phyloP scores from a whole-genome alignment of 2,329 filamentous ascomycete genomes.

The Diaporthe caulivora region DNA sequence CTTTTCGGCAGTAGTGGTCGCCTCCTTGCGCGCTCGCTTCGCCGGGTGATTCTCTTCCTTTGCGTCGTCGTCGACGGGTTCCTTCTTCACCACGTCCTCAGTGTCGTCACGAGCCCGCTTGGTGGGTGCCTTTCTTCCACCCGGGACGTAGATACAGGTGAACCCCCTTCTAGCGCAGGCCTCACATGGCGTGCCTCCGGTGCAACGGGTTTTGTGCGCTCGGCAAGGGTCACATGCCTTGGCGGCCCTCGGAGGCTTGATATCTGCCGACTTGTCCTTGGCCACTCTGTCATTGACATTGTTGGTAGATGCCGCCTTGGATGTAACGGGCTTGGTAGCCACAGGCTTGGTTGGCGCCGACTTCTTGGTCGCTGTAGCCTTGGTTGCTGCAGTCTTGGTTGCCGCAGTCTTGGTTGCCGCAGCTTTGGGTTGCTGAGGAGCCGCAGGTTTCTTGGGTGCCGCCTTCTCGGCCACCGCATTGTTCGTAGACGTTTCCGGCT shows the following conservation, averaged over 20 bases:
- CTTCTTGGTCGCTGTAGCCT: not conserved
- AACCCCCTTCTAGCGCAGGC: conserved; percentile 24
- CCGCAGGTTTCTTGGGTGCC: not conserved
- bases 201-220: conserved; percentile 37
- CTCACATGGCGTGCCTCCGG: conserved; percentile 24
- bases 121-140: conserved; percentile 1
- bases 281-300: not conserved
- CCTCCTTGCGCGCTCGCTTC: conserved; percentile 14
- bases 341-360: not conserved
- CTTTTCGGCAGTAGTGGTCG: not conserved
- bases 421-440: not conserved
- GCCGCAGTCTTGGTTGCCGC: not conserved
- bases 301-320: not conserved
- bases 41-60: not conserved
- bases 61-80: not conserved
- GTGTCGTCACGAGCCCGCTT: conserved; percentile 16
- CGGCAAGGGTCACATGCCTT: conserved; percentile 35
- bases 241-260: conserved; percentile 12
- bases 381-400: not conserved
- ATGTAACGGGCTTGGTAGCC: not conserved
- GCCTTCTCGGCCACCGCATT: not conserved
- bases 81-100: conserved; percentile 1
- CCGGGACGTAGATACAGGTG: conserved; percentile 15
- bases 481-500: not conserved
- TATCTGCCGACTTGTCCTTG: not conserved